A percentile compares a stretch with the other conserved stretches of the same genome.
phyloP scores from a whole-genome alignment of 148 eudicot genomes.

The Amaranthus hypochondriacus region DNA sequence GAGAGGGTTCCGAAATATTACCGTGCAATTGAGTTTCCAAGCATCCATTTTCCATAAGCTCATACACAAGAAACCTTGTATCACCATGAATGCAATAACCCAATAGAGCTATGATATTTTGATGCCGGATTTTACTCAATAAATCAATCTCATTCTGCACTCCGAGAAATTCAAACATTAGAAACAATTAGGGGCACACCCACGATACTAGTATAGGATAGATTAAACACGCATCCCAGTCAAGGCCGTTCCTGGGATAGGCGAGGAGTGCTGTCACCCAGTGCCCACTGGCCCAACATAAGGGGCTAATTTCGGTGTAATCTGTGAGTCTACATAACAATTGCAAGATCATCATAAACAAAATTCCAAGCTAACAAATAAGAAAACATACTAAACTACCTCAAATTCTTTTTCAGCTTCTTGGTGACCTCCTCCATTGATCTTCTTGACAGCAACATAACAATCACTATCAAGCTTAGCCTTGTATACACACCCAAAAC shows the following conservation, averaged over 20 bases:
- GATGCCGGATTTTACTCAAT: conserved; percentile 57
- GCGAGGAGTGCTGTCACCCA: too few relatives aligned
- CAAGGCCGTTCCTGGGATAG: too few relatives aligned
- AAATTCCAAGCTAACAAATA: conserved; percentile 3
- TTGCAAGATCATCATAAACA: conserved; percentile 2
- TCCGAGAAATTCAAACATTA: conserved; percentile 9
- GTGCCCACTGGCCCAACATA: too few relatives aligned
- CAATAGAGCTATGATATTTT: conserved; percentile 47
- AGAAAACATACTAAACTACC: conserved; percentile 31
- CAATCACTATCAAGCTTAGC: conserved; percentile 41
- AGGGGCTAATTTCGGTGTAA: not conserved
- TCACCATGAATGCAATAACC: conserved; percentile 61
- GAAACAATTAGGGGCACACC: too few relatives aligned
- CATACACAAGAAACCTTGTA: conserved; percentile 49
- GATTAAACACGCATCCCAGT: too few relatives aligned
- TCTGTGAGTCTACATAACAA: conserved; percentile 2
- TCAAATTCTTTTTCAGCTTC: conserved; percentile 49
- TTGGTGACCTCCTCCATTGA: conserved; percentile 38
- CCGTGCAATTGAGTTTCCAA: conserved; percentile 62
- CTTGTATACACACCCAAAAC: conserved; percentile 62
- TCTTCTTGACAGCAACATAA: conserved; percentile 51
- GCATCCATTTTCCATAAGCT: conserved; percentile 60
- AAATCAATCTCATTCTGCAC: conserved; percentile 57
- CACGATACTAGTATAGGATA: too few relatives aligned
- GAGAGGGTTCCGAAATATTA: conserved; percentile 18